These are phyloP conservation scores for Nemophila menziesii DNA, from an alignment of 257 asterid species.

Conservation along the genomic window DNA sequence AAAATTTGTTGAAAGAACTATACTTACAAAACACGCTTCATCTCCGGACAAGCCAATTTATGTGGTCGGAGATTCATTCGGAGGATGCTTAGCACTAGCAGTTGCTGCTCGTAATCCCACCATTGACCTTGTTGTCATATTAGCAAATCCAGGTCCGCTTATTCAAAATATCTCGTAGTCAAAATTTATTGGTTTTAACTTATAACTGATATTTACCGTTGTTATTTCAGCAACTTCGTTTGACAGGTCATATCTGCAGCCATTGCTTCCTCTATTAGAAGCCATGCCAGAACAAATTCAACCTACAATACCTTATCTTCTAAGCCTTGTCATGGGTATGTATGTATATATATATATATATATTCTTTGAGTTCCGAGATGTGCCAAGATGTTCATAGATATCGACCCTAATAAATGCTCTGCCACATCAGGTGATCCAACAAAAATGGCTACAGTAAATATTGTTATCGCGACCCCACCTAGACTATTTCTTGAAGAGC, in stretches of 20 bases:
- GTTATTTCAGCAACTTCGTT: constrained; percentile 46
- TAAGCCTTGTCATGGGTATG: constrained; percentile 13
- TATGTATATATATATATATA: too few species aligned
- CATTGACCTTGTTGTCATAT: constrained; percentile 33
- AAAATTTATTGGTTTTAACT: too few species aligned
- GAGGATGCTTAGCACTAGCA: constrained; percentile 52
- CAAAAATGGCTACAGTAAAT: constrained; percentile 29
- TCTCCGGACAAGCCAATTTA: constrained; percentile 50
- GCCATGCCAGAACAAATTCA: constrained; percentile 24
- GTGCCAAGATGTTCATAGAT: not conserved
- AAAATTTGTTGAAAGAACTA: constrained; percentile 26
- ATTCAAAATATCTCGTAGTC: too few species aligned
- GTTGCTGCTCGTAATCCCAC: constrained; percentile 45
- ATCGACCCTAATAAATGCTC: constrained; percentile 9
- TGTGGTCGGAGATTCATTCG: constrained; percentile 46
- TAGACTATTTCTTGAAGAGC: constrained; percentile 16
- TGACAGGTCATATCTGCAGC: constrained; percentile 28
- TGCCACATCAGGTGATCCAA: constrained; percentile 25
- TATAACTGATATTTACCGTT: constrained; percentile 14
- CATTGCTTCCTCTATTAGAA: constrained; percentile 31
- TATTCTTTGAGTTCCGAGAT: too few species aligned
- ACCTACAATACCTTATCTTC: constrained; percentile 21
- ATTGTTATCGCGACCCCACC: constrained; percentile 23
- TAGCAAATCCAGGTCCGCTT: constrained; percentile 45
- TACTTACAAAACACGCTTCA: constrained; percentile 22